These are phyloP conservation scores for Ophiocordyceps camponoti-floridani DNA, from an alignment of 2,329 filamentous ascomycete species.

Conservation along the genomic window DNA sequence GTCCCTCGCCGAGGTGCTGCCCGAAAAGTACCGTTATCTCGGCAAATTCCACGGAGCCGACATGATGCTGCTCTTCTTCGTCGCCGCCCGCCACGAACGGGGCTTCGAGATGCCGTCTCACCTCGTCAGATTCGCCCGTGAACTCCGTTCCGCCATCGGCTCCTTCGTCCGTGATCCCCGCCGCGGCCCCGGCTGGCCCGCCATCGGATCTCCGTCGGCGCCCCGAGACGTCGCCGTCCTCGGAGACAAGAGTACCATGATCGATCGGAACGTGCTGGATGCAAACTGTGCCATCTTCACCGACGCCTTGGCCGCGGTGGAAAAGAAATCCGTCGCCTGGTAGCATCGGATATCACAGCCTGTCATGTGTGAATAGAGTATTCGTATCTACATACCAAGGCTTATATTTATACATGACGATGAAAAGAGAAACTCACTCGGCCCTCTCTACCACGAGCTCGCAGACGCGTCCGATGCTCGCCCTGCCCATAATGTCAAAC, in stretches of 20 bases:
- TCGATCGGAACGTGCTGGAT: constrained; percentile 6
- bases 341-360: neutral
- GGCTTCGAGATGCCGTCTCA: constrained; percentile 4
- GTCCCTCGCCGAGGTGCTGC: constrained; percentile 7
- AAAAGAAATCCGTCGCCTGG: constrained; percentile 13
- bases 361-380: too few relatives aligned
- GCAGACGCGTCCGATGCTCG: neutral
- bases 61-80: constrained; percentile 7
- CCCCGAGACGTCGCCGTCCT: constrained; percentile 7
- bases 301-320: neutral
- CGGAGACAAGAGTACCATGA: constrained; percentile 3
- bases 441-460: neutral
- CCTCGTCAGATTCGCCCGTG: constrained; percentile 8
- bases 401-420: too few relatives aligned
- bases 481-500: constrained; percentile 5
- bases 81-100: constrained; percentile 4
- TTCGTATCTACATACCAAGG: too few relatives aligned
- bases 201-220: constrained; percentile 6
- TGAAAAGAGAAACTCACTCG: neutral
- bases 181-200: constrained; percentile 9
- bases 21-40: constrained; percentile 6
- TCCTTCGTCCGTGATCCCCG: constrained; percentile 8
- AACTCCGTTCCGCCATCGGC: constrained; percentile 8
- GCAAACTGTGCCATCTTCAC: constrained; percentile 6
- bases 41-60: constrained; percentile 11